Evolutionary conservation across 257 asterid species (phyloP), one percentile per base, ranked within the genome.

Genomic region (Fraxinus quadrangulata): DNA sequence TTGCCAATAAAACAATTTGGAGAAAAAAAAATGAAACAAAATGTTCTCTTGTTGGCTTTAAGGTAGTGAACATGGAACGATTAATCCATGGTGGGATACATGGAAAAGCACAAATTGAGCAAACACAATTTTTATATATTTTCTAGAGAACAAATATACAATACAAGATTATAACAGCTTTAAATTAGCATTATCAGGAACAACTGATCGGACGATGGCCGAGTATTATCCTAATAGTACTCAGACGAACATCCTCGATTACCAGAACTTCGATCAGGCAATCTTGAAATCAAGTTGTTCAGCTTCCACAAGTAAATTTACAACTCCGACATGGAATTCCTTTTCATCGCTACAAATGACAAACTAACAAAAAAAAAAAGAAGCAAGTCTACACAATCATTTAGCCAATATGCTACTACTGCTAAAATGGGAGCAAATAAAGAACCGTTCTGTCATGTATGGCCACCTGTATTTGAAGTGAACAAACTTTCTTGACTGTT

Each of bases 341-440:
- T 71, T 75, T 59, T 26, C 75, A 82, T 75, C 84, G 75, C 79
- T 75, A 77, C 66, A 82, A 34, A 82, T 19, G 75, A 71, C 78
- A 21, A 81, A 80, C 71, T 47, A 77, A 77, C 72, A 79, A 78
- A 85, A 79, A 71, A 63, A 63, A 76, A 67, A 70, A 81, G 83
- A 67, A 71, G 82, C 67, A 77, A 67, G 59, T 85, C 88, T 88
- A 83, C 88, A 81, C 85, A 81, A 79, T 33, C 82, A 83, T 83
- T 84, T 69, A 83, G 73, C 91, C 79, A 90, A 84, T 86, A 85
- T 11, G 17, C 82, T 85, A 79, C 54, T 78, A 82, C 79, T 72
- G 56, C 83, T 61, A 37, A 47, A 51, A 63, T 12, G 77, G 69
- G 79, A 45, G 40, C 17, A 31, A 74, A 42, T 79, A 77, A 71